Percentiles rank a stretch among this genome's conserved stretches.
Conservation (phyloP, 192 early-diverging fungal species). For the Coemansia sp. region DNA sequence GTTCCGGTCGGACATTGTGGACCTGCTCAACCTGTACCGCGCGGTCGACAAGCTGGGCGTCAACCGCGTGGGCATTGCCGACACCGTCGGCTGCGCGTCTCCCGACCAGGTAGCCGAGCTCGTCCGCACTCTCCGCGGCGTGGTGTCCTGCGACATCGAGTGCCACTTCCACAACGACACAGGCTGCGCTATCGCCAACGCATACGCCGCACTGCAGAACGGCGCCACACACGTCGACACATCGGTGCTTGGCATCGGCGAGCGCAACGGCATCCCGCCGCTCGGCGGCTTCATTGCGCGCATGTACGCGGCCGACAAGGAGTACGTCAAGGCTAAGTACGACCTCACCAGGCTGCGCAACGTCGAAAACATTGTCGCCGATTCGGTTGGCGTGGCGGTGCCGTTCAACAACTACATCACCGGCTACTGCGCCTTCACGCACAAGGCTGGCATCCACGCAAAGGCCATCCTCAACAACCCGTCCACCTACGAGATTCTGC, state of each 20-base stretch:
- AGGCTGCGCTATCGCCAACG: slow-evolving; percentile 98
- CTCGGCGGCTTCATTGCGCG: slow-evolving; percentile 93
- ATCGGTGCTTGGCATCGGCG: slow-evolving; percentile 96
- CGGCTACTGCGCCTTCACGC: slow-evolving; percentile 98
- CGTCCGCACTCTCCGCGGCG: slow-evolving; percentile 90
- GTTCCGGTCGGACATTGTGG: slow-evolving; percentile 96
- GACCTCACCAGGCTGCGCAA: slow-evolving; percentile 90
- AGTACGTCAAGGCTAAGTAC: slow-evolving; percentile 94
- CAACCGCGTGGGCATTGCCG: slow-evolving; percentile 97
- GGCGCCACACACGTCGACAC: slow-evolving; percentile 99
- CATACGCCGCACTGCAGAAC: slow-evolving; percentile 94
- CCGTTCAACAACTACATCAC: slow-evolving; percentile 99
- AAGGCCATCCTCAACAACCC: slow-evolving; percentile 99
- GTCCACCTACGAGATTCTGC: slow-evolving; percentile 96
- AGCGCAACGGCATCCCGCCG: slow-evolving; percentile 97
- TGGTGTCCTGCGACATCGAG: slow-evolving; percentile 98
- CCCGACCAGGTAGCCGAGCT: slow-evolving; percentile 98
- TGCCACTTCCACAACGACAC: slow-evolving; percentile 99
- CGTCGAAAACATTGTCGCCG: slow-evolving; percentile 95
- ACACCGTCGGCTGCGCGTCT: slow-evolving; percentile 98
- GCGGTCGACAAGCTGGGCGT: slow-evolving; percentile 98
- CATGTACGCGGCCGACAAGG: slow-evolving; percentile 93
- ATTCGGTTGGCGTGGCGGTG: slow-evolving; percentile 90
- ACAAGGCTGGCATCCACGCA: slow-evolving; percentile 99
- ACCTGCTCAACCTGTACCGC: slow-evolving; percentile 95